phyloP scores from a whole-genome alignment of 2,329 filamentous ascomycete genomes.

The Alternaria burnsii region DNA sequence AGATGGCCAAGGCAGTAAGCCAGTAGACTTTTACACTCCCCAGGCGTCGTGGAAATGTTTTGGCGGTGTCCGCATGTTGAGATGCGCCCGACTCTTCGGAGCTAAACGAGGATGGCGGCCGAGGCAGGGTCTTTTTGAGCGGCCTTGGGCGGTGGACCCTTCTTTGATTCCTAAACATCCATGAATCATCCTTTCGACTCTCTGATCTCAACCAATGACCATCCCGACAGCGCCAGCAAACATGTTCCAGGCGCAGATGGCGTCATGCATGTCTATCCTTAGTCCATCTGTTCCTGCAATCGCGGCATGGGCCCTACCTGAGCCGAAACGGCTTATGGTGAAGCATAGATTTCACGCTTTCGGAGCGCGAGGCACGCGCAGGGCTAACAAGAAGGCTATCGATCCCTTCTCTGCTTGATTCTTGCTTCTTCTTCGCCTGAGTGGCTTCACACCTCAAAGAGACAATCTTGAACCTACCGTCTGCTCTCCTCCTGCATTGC shows the following conservation, averaged over 20 bases:
- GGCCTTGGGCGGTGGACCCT: background rate
- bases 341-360: constrained; percentile 32
- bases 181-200: constrained; percentile 1
- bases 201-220: background rate
- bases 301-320: constrained; percentile 25
- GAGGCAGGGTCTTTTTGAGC: constrained; percentile 2
- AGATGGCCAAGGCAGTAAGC: background rate
- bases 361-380: constrained; percentile 15
- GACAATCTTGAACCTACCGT: background rate
- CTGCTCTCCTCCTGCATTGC: background rate
- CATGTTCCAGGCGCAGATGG: constrained; percentile 33
- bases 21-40: background rate
- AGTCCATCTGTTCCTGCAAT: constrained; percentile 40
- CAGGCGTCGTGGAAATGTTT: background rate
- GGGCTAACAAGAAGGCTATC: background rate
- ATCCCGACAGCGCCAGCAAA: constrained; percentile 3
- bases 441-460: background rate
- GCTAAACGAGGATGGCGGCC: background rate
- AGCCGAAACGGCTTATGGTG: constrained; percentile 32
- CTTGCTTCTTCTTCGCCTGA: background rate
- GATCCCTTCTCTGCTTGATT: background rate
- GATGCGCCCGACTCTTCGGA: background rate
- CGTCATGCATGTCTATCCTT: constrained; percentile 28
- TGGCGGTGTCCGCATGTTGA: background rate
- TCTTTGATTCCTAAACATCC: background rate